Evolutionary conservation across 2,329 filamentous ascomycete species (phyloP).

Genomic region (Coniosporium tulheliwenetii): DNA sequence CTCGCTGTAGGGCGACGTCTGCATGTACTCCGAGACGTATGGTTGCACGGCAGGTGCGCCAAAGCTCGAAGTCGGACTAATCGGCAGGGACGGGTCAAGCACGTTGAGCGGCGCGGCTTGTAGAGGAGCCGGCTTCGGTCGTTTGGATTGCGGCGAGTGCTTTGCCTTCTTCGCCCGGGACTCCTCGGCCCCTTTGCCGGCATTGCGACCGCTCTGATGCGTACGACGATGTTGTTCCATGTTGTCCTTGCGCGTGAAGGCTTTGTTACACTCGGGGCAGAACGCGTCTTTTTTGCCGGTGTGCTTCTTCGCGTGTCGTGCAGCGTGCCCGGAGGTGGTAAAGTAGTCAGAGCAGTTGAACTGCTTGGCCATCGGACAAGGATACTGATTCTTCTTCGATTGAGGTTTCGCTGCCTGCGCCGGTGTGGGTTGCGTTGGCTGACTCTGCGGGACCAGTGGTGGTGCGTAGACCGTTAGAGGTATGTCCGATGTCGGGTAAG

Average conservation of each 20-base stretch:
- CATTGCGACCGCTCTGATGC: conserved; percentile 41
- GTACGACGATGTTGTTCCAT: conserved; percentile 77
- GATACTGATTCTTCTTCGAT: conserved; percentile 51
- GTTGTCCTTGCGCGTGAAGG: conserved; percentile 70
- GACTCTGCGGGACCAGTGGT: background rate
- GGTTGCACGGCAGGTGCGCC: background rate
- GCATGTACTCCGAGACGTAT: background rate
- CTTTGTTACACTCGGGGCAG: conserved; percentile 57
- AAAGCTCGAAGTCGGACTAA: conserved; percentile 14
- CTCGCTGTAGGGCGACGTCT: background rate
- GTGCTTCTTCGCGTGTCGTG: conserved; percentile 71
- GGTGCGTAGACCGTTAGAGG: background rate
- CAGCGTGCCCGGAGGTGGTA: conserved; percentile 74
- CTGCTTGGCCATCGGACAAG: conserved; percentile 56
- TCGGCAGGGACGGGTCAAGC: conserved; percentile 14
- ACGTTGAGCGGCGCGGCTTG: conserved; percentile 8
- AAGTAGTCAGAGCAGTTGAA: conserved; percentile 65
- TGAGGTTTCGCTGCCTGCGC: conserved; percentile 23
- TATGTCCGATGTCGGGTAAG: background rate
- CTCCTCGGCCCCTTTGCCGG: conserved; percentile 15
- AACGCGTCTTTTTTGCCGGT: conserved; percentile 65
- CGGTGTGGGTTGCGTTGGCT: conserved; percentile 21
- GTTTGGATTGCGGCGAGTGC: conserved; percentile 4
- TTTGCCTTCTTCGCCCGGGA: conserved; percentile 21
- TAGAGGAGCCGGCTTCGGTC: conserved; percentile 16